Conservation (phyloP, 192 early-diverging fungal genomes). For the Entophlyctis helioformis region DNA sequence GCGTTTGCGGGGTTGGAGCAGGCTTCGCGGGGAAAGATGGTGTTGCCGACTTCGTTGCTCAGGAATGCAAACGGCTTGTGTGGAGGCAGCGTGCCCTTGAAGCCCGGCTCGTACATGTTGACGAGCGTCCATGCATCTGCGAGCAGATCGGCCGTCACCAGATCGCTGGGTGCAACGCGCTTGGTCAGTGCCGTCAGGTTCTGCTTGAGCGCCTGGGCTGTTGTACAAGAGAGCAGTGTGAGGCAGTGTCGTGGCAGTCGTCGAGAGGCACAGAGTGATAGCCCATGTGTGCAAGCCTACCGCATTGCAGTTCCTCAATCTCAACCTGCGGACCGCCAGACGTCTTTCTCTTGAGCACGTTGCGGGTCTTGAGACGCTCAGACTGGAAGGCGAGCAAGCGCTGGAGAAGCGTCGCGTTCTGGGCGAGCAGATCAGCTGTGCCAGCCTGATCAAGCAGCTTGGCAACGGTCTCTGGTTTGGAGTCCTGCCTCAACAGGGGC, state of each 20-base stretch:
- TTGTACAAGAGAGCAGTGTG: neutral
- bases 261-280: neutral
- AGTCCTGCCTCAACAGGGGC: too few species aligned
- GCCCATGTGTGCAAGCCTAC: too few species aligned
- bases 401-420: too few species aligned
- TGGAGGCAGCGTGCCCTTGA: constrained; percentile 4
- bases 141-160: neutral
- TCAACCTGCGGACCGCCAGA: too few species aligned
- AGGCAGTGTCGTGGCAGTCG: too few species aligned
- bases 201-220: neutral
- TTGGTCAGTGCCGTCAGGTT: constrained; percentile 2
- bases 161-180: neutral
- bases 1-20: neutral
- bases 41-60: constrained; percentile 1
- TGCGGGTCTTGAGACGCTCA: too few species aligned
- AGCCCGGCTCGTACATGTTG: constrained; percentile 5
- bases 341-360: too few species aligned
- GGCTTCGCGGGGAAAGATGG: constrained; percentile 1
- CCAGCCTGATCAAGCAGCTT: too few species aligned
- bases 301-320: too few species aligned
- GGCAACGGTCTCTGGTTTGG: too few species aligned
- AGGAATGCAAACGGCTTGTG: neutral
- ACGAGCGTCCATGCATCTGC: neutral
- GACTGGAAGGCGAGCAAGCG: too few species aligned
- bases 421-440: too few species aligned